phyloP scores from a whole-genome alignment of 2,329 filamentous ascomycete species.

The Paraphoma chrysanthemicola region DNA sequence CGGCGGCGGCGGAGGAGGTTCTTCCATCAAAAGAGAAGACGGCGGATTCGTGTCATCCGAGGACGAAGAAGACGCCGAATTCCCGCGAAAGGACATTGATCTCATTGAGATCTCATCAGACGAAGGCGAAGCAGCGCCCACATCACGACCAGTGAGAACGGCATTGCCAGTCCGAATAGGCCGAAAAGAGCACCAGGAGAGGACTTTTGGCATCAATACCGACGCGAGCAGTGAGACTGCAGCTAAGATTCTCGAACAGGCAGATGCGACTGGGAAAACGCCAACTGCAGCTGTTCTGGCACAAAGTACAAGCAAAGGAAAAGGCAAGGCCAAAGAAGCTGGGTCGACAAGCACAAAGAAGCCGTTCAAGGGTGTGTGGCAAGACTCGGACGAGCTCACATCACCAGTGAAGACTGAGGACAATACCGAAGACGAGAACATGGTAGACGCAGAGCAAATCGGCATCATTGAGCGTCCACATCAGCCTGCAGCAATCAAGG shows the following conservation, averaged over 20 bases:
- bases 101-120: slow-evolving; percentile 65
- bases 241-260: slow-evolving; percentile 47
- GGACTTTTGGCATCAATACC: slow-evolving; percentile 61
- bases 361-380: slow-evolving; percentile 54
- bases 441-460: slow-evolving; percentile 37
- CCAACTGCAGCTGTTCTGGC: slow-evolving; percentile 24
- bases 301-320: slow-evolving; percentile 38
- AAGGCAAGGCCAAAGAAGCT: slow-evolving; percentile 52
- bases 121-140: slow-evolving; percentile 49
- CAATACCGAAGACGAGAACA: slow-evolving; percentile 53
- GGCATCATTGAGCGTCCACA: slow-evolving; percentile 20
- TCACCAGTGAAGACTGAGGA: slow-evolving; percentile 62
- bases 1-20: slow-evolving; percentile 14
- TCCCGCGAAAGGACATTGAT: slow-evolving; percentile 63
- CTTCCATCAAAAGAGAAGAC: slow-evolving; percentile 38
- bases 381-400: slow-evolving; percentile 49
- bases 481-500: slow-evolving; percentile 27
- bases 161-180: slow-evolving; percentile 61
- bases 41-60: slow-evolving; percentile 57
- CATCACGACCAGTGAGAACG: slow-evolving; percentile 28
- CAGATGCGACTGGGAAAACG: slow-evolving; percentile 39
- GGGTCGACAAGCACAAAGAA: slow-evolving; percentile 52
- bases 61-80: slow-evolving; percentile 55
- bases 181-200: slow-evolving; percentile 63
- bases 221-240: slow-evolving; percentile 58